These are phyloP conservation scores for Xylariales sp. DNA, from an alignment of 2,329 filamentous ascomycete species.

Conservation along the genomic window DNA sequence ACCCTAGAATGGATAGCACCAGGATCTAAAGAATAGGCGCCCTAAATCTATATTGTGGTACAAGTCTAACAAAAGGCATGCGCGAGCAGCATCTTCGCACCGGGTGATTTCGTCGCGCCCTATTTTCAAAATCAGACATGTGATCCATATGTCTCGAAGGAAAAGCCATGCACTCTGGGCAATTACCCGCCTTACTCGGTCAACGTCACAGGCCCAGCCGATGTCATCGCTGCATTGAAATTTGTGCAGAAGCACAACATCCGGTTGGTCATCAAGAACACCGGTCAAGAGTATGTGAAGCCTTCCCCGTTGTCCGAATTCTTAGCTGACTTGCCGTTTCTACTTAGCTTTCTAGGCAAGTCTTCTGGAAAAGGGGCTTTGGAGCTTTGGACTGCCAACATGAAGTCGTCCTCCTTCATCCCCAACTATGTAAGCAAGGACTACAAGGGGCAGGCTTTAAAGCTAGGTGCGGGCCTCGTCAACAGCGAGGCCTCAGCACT, in stretches of 20 bases:
- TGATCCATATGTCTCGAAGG: conserved; percentile 8
- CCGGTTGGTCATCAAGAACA: conserved; percentile 60
- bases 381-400: conserved; percentile 59
- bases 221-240: conserved; percentile 39
- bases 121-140: conserved; percentile 11
- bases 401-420: conserved; percentile 54
- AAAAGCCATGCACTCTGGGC: conserved; percentile 8
- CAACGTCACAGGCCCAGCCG: conserved; percentile 40
- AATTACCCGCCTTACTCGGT: conserved; percentile 40
- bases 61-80: too few relatives aligned
- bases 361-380: conserved; percentile 63
- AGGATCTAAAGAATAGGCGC: background rate
- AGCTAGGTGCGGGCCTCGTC: conserved; percentile 22
- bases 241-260: conserved; percentile 57
- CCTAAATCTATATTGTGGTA: background rate
- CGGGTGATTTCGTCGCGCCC: too few relatives aligned
- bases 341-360: conserved; percentile 55
- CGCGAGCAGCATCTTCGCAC: too few relatives aligned
- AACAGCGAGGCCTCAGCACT: conserved; percentile 21
- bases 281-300: conserved; percentile 56
- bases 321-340: too few relatives aligned
- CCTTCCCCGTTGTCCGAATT: too few relatives aligned
- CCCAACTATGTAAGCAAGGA: background rate
- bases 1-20: too few relatives aligned
- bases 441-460: background rate